Evolutionary conservation across 139 green algal species (phyloP).

Genomic region (Chara braunii): DNA sequence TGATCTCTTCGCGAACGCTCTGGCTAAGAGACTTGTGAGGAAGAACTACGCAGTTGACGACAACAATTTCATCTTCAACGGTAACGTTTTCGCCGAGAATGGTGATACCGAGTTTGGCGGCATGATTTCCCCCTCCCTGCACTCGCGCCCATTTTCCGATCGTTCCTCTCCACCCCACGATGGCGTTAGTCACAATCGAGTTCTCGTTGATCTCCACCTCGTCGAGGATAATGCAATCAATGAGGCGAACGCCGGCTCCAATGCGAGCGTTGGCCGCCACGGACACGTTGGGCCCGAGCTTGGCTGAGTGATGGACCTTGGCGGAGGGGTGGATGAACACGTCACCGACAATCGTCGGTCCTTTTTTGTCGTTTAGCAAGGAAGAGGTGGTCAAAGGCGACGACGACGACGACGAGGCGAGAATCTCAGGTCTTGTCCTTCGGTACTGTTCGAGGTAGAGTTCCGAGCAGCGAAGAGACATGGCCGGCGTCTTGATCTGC

Average conservation of each 20-base stretch:
- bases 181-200: constrained; percentile 41
- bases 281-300: constrained; percentile 44
- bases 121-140: constrained; percentile 37
- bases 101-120: constrained; percentile 38
- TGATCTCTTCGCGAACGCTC: constrained; percentile 43
- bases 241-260: constrained; percentile 36
- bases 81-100: constrained; percentile 45
- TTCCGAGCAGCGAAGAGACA: constrained; percentile 37
- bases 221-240: constrained; percentile 45
- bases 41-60: constrained; percentile 45
- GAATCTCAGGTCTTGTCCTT: constrained; percentile 11
- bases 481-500: constrained; percentile 44
- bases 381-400: too few relatives aligned
- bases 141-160: constrained; percentile 40
- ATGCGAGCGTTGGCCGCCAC: constrained; percentile 35
- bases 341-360: constrained; percentile 34
- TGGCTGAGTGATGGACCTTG: constrained; percentile 43
- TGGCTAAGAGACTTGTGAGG: constrained; percentile 40
- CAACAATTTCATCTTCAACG: constrained; percentile 42
- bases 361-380: too few relatives aligned
- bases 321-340: constrained; percentile 46
- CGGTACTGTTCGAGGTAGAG: constrained; percentile 42
- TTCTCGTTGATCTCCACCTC: constrained; percentile 47
- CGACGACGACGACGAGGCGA: not conserved
- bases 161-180: constrained; percentile 41